Evolutionary conservation across 495 filamentous ascomycete species (phyloP).

Genomic region (Talaromyces trachyspermus): DNA sequence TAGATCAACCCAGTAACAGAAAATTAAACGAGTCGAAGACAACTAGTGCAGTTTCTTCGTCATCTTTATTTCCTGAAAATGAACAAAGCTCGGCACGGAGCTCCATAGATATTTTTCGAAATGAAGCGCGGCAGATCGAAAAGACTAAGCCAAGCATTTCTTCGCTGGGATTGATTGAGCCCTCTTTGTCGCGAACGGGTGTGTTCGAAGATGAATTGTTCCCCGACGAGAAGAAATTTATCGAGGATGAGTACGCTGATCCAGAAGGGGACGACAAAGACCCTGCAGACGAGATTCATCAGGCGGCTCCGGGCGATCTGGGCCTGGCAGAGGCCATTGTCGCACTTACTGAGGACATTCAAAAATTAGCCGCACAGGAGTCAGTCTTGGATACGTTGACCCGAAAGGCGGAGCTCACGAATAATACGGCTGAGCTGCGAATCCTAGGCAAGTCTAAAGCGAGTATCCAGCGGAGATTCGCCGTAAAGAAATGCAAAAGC

Average conservation of each 20-base stretch:
- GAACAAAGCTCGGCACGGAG: slow-evolving; percentile 44
- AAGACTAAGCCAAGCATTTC: slow-evolving; percentile 75
- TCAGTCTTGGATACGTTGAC: slow-evolving; percentile 86
- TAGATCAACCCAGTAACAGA: slow-evolving; percentile 59
- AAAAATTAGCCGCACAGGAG: slow-evolving; percentile 80
- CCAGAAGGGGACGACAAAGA: slow-evolving; percentile 53
- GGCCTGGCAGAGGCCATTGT: slow-evolving; percentile 90
- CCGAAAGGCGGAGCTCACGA: slow-evolving; percentile 91
- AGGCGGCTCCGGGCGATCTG: slow-evolving; percentile 92
- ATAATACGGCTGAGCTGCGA: slow-evolving; percentile 86
- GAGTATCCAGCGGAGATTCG: slow-evolving; percentile 88
- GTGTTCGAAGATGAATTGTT: slow-evolving; percentile 96
- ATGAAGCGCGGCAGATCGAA: slow-evolving; percentile 36
- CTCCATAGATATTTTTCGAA: slow-evolving; percentile 47
- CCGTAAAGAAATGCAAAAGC: slow-evolving; percentile 89
- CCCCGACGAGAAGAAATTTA: slow-evolving; percentile 77
- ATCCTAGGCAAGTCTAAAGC: slow-evolving; percentile 92
- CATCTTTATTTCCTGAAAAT: slow-evolving; percentile 32
- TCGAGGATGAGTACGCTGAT: slow-evolving; percentile 80
- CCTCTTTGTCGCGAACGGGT: slow-evolving; percentile 62
- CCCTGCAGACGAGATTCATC: slow-evolving; percentile 76
- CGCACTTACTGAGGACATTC: slow-evolving; percentile 76
- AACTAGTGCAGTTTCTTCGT: slow-evolving; percentile 43
- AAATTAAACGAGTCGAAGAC: slow-evolving; percentile 51
- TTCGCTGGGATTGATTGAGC: slow-evolving; percentile 81